Percentiles rank a stretch among this genome's conserved stretches.
Evolutionary conservation across 2,329 filamentous ascomycete genomes (phyloP).

Genomic region (Phyllachora maydis): DNA sequence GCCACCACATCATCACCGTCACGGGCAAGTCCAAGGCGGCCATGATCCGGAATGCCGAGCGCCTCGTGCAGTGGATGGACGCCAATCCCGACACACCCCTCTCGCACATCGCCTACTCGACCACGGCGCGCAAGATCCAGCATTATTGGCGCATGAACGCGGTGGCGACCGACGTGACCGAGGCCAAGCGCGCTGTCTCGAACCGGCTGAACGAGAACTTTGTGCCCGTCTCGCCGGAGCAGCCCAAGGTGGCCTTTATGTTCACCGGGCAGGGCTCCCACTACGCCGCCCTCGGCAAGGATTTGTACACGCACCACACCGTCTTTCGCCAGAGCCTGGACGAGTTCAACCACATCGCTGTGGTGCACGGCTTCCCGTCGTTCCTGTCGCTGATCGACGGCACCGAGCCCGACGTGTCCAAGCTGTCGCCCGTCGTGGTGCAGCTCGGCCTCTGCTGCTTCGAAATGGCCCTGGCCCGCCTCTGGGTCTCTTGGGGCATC

Average conservation of each 20-base stretch:
- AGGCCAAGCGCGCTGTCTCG: constrained; percentile 20
- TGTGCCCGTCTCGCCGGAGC: constrained; percentile 17
- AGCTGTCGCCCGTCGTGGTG: constrained; percentile 25
- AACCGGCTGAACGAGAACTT: constrained; percentile 20
- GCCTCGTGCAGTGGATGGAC: constrained; percentile 31
- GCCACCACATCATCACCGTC: constrained; percentile 36
- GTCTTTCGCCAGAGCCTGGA: constrained; percentile 30
- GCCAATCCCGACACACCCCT: constrained; percentile 28
- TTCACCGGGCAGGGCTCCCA: constrained; percentile 37
- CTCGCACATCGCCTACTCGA: constrained; percentile 41
- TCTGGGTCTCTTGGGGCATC: constrained; percentile 36
- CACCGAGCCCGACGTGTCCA: constrained; percentile 18
- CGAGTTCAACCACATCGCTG: constrained; percentile 31
- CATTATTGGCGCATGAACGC: constrained; percentile 34
- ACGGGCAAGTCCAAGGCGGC: constrained; percentile 32
- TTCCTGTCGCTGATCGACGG: constrained; percentile 30
- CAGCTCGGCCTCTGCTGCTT: constrained; percentile 33
- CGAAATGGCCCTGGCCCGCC: constrained; percentile 33
- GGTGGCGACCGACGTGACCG: constrained; percentile 16
- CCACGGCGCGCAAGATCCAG: constrained; percentile 43
- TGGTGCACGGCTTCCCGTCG: constrained; percentile 30
- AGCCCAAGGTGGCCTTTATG: constrained; percentile 27
- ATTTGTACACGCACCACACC: constrained; percentile 23
- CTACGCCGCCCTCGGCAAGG: constrained; percentile 26
- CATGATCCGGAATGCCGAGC: constrained; percentile 35